Conservation (phyloP, 2,329 filamentous ascomycete genomes). For the Dactylellina parvicollis region DNA sequence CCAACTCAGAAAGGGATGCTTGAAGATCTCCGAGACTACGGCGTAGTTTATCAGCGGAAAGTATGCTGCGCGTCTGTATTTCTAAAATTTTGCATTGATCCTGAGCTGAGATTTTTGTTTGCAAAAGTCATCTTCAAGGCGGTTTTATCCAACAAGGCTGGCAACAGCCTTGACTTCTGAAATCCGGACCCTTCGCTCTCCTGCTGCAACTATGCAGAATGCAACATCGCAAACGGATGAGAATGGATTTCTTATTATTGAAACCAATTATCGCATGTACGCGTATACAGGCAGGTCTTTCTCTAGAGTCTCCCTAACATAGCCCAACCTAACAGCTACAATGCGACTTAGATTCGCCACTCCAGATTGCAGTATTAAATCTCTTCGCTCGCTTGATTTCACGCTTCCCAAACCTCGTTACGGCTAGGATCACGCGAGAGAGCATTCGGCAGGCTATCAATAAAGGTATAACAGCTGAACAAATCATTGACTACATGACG, state of each 20-base stretch:
- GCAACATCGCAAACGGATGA: conserved; percentile 66
- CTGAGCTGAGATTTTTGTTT: background rate
- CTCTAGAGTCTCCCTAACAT: background rate
- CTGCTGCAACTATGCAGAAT: conserved; percentile 74
- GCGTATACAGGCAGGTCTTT: conserved; percentile 76
- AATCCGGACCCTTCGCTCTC: conserved; percentile 74
- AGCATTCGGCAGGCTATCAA: conserved; percentile 88
- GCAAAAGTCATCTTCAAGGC: conserved; percentile 60
- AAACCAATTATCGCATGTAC: conserved; percentile 97
- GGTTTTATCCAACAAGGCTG: conserved; percentile 88
- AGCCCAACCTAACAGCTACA: background rate
- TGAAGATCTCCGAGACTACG: conserved; percentile 89
- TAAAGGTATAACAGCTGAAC: conserved; percentile 90
- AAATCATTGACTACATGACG: conserved; percentile 92
- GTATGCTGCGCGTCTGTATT: background rate
- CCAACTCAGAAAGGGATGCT: conserved; percentile 86
- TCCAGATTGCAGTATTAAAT: conserved; percentile 92
- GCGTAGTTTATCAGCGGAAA: conserved; percentile 75
- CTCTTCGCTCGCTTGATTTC: conserved; percentile 89
- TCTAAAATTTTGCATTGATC: background rate
- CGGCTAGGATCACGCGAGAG: conserved; percentile 86
- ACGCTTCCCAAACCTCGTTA: conserved; percentile 93
- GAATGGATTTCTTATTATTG: conserved; percentile 89
- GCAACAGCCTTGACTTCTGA: conserved; percentile 89
- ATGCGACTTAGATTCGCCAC: conserved; percentile 71